Base-by-base conservation (phyloP, 306 rosid genomes). In the Quercus ilex region DNA sequence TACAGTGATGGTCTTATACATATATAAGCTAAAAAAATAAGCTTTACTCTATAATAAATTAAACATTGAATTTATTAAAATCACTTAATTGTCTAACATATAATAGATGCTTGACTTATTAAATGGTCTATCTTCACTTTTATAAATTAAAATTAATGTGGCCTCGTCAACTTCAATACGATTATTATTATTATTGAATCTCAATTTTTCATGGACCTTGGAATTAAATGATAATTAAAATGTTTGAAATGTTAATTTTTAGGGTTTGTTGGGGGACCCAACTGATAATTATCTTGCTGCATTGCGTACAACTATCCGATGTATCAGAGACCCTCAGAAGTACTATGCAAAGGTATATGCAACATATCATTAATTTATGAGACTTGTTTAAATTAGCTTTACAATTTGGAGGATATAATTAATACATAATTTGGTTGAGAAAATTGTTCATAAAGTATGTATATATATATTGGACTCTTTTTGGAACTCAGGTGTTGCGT, bases 301-400 rank as follows among this genome's bases (percentile, higher is more conserved):
- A 64, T 23, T 89, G 73, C 81, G 89, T 1, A 76, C 80, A 4
- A 35, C 71, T 1, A 71, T 86, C 77, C 80, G 89, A 53, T 86
- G 90, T 83, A 89, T 89, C 28, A 78, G 69, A 64, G 79, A 85
- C 46, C 85, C 86, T 3, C 62, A 60, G 55, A 86, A 86, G 76
- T 86, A 86, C 74, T 83, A 78, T 38, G 80, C 81, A 49, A 89
- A 85, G 92, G 92, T 89, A 41, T 41, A 41, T 41, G 46, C 46
- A 86, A 46, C 21, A 5, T 5, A 57, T 11, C 55, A 77, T 30
- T 15, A n/a, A 75, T 59, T 15, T 15, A 23, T 19, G 7, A 13
- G 81, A 55, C 69, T 10, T 2, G 11, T 21, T 21, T 59, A 59
- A 59, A 26, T 26, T 21, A n/a, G 14, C 17, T n/a, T n/a, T 21